phyloP scores from a whole-genome alignment of 805 yeast genomes.

The Kuraishia ogatae region DNA sequence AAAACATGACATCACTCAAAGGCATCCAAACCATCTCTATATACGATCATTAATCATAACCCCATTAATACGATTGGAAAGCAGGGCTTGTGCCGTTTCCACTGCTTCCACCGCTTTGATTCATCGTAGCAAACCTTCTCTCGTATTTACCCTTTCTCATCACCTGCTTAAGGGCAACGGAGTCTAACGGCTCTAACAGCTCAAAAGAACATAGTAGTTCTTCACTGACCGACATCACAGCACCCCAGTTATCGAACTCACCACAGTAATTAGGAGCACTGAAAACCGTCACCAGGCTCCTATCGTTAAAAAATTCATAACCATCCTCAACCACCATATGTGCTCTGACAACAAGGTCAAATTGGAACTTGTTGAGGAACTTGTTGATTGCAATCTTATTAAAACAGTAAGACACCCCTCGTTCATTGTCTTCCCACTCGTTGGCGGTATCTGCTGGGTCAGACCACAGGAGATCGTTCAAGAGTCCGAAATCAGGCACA shows the following conservation, averaged over 20 bases:
- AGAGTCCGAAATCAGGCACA: conserved; percentile 74
- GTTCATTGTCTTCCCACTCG: conserved; percentile 84
- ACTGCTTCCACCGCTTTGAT: conserved; percentile 3
- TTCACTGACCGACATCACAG: conserved; percentile 94
- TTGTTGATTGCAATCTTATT: conserved; percentile 74
- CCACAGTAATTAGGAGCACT: conserved; percentile 76
- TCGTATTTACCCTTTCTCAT: conserved; percentile 93
- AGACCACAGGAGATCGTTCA: conserved; percentile 75
- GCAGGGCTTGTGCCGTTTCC: conserved; percentile 1
- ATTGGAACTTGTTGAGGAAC: conserved; percentile 63
- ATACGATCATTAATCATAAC: conserved; percentile 1
- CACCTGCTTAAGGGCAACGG: conserved; percentile 86
- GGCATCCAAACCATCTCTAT: neutral
- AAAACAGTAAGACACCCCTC: conserved; percentile 78
- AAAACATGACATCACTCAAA: neutral
- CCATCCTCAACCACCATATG: conserved; percentile 87
- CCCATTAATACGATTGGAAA: neutral
- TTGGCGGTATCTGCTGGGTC: conserved; percentile 78
- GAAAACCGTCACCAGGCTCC: conserved; percentile 64
- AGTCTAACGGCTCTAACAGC: conserved; percentile 86
- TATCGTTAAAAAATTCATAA: conserved; percentile 66
- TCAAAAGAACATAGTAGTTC: conserved; percentile 91
- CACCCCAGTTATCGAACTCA: conserved; percentile 93
- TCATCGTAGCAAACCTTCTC: conserved; percentile 48
- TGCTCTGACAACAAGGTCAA: conserved; percentile 77